Evolutionary conservation across 176 grass and related monocot genomes (phyloP), one percentile per base, ranked within the genome.

Genomic region (Zoysia japonica): DNA sequence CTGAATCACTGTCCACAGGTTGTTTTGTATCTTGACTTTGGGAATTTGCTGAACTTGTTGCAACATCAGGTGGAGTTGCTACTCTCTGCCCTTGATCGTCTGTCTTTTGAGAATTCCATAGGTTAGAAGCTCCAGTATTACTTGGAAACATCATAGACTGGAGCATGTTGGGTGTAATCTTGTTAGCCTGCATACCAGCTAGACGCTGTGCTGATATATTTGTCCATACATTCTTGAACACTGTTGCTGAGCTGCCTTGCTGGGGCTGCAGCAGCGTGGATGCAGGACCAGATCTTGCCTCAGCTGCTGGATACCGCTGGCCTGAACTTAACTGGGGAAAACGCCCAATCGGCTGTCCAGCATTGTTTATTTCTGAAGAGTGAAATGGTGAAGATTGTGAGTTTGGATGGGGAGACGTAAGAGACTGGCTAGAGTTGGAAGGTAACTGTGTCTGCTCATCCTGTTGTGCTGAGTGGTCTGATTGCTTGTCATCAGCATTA

Each of bases 141-240:
- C 68, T 84, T 16, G 79, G 67, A 73, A 97, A 81, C 87, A 97
- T 94, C 92, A 92, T 92, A 49, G 92, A 97, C 69, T 97, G 92
- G 56, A 94, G 85, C 70, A 90, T 87, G 80, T 86, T 88, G 38
- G 95, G 89, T 72, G 92, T 90, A 51, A 92, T 82, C 79, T 90
- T 97, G 66, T 89, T 87, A 81, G 75, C 57, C 47, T 88, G 91
- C 60, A 84, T 67, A 80, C 85, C 85, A 70, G 88, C 51, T 80
- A 80, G 61, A 81, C 78, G 89, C 67, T 94, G 94, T 67, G 89
- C 83, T 44, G 92, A 85, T 86, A 97, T 86, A 65, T 97, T 94
- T 78, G 89, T 92, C 91, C 95, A 97, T 65, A 94, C 92, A 88
- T 97, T 92, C 72, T 92, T 88, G 82, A 97, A 97, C 72, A 92